Evolutionary conservation across 495 filamentous ascomycete genomes (phyloP).

Genomic region (Mytilinidion resinicola): DNA sequence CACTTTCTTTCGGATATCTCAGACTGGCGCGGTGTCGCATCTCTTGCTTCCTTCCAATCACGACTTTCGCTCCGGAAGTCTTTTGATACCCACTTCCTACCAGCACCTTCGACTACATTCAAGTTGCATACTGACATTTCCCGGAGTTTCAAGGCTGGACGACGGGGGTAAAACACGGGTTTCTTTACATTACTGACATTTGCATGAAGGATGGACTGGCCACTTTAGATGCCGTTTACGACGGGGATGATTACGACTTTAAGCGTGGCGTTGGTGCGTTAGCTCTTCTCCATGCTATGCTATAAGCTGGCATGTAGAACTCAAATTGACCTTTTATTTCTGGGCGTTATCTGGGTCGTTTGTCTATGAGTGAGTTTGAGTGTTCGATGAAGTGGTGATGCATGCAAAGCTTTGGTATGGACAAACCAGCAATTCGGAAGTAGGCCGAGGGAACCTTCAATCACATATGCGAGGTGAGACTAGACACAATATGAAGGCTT

Average conservation of each 20-base stretch:
- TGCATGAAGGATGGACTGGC: not conserved
- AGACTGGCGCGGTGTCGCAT: not conserved
- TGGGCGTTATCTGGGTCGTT: too few species aligned
- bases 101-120: not conserved
- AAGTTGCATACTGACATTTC: not conserved
- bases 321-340: too few species aligned
- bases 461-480: too few species aligned
- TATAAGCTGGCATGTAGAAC: not conserved
- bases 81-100: slow-evolving; percentile 3
- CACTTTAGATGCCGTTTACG: not conserved
- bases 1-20: not conserved
- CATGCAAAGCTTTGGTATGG: too few species aligned
- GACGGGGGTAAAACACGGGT: not conserved
- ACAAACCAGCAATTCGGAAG: too few species aligned
- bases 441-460: too few species aligned
- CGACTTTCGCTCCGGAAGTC: not conserved
- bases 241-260: not conserved
- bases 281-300: not conserved
- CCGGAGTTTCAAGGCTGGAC: slow-evolving; percentile 1
- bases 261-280: slow-evolving; percentile 2
- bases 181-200: not conserved
- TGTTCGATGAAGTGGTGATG: too few species aligned
- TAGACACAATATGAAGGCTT: too few species aligned
- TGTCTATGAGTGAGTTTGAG: too few species aligned
- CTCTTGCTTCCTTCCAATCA: not conserved